These are phyloP conservation scores for Chrysochromulina parva DNA, from an alignment of 78 protist genomes.

Conservation along the genomic window DNA sequence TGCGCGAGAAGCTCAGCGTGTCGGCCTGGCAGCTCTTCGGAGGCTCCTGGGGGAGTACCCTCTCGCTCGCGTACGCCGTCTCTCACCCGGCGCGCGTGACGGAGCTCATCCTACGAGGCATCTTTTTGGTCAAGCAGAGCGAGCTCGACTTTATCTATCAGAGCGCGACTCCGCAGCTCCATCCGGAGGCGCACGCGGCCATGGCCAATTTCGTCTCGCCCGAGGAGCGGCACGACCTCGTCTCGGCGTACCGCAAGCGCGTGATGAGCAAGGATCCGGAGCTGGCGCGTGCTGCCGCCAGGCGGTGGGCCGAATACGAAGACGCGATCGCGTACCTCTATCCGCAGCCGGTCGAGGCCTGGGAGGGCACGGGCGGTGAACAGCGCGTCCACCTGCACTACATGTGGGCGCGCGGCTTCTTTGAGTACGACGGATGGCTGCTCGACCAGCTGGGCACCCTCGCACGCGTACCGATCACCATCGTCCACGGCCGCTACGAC, in stretches of 20 bases:
- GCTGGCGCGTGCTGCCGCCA: too few species aligned
- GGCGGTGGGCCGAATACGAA: too few species aligned
- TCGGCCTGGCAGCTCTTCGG: too few species aligned
- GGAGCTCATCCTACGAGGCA: constrained; percentile 44
- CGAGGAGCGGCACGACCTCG: constrained; percentile 59
- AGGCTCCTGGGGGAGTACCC: too few species aligned
- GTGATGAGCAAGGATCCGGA: constrained; percentile 14
- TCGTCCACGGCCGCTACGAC: constrained; percentile 74
- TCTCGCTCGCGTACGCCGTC: too few species aligned
- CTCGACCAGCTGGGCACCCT: constrained; percentile 59
- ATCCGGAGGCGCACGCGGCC: constrained; percentile 28
- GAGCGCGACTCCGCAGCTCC: constrained; percentile 40
- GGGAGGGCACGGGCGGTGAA: too few species aligned
- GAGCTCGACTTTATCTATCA: not conserved
- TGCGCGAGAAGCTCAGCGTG: too few species aligned
- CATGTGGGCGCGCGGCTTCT: constrained; percentile 57
- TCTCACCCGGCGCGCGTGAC: constrained; percentile 77
- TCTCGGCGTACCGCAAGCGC: constrained; percentile 61
- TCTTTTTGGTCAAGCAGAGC: not conserved
- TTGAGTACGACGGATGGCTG: constrained; percentile 52
- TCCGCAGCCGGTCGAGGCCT: too few species aligned
- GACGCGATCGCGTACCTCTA: too few species aligned
- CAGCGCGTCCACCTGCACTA: constrained; percentile 68
- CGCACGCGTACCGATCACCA: constrained; percentile 66
- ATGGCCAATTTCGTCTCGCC: constrained; percentile 50